Conservation (phyloP, 176 grass and related monocot species). For the Triticum turgidum region DNA sequence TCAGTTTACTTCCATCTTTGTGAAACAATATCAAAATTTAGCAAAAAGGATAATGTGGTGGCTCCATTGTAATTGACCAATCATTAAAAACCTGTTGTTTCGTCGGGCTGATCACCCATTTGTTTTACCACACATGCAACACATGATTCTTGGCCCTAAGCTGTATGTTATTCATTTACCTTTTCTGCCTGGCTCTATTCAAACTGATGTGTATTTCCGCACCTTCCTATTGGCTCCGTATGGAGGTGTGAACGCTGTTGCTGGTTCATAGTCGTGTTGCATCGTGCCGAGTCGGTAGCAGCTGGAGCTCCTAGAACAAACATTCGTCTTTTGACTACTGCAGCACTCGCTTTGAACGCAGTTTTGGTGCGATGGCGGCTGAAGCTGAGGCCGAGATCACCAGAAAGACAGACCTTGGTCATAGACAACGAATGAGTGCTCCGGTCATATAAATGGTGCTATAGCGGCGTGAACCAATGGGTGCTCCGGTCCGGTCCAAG, state of each 20-base stretch:
- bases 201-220: background rate
- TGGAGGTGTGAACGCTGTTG: constrained; percentile 11
- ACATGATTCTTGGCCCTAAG: constrained; percentile 1
- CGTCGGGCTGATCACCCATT: background rate
- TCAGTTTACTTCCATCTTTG: constrained; percentile 28
- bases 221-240: background rate
- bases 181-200: background rate
- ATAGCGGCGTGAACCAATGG: background rate
- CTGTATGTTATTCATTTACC: background rate
- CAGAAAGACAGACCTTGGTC: background rate
- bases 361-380: constrained; percentile 26
- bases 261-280: background rate
- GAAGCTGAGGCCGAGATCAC: background rate
- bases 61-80: background rate
- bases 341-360: constrained; percentile 24
- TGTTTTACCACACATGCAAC: constrained; percentile 12
- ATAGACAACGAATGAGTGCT: background rate
- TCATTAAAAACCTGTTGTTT: constrained; percentile 34
- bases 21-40: constrained; percentile 17
- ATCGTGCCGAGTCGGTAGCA: constrained; percentile 13
- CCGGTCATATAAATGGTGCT: constrained; percentile 35
- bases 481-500: constrained; percentile 29
- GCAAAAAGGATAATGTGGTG: constrained; percentile 25
- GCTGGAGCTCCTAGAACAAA: constrained; percentile 9
- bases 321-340: constrained; percentile 26